phyloP scores from a whole-genome alignment of 345 rosid species.

The Odontarrhena argentea region DNA sequence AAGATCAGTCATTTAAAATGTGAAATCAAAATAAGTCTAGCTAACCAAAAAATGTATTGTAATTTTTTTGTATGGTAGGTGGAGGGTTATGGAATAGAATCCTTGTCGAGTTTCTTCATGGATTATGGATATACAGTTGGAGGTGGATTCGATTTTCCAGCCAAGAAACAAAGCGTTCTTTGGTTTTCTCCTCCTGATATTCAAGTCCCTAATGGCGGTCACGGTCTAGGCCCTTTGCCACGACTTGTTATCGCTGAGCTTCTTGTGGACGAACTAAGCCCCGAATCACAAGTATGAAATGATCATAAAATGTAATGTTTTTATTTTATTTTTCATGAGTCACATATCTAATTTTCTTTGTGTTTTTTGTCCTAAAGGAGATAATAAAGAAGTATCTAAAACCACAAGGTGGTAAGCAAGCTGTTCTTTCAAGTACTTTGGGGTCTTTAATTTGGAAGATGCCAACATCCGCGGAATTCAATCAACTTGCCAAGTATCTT shows the following conservation, averaged over 20 bases:
- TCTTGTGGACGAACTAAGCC: slow-evolving; percentile 74
- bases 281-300: slow-evolving; percentile 60
- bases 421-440: slow-evolving; percentile 73
- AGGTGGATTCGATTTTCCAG: slow-evolving; percentile 71
- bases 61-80: slow-evolving; percentile 43
- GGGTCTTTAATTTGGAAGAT: slow-evolving; percentile 84
- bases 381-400: slow-evolving; percentile 65
- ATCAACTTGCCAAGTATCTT: slow-evolving; percentile 68
- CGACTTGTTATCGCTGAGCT: slow-evolving; percentile 83
- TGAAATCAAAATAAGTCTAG: too few species aligned
- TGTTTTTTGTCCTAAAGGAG: slow-evolving; percentile 64
- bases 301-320: neutral
- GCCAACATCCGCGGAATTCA: slow-evolving; percentile 75
- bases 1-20: too few species aligned
- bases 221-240: slow-evolving; percentile 71
- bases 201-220: slow-evolving; percentile 38
- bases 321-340: neutral
- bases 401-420: slow-evolving; percentile 60
- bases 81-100: slow-evolving; percentile 72
- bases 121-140: slow-evolving; percentile 66
- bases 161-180: slow-evolving; percentile 67
- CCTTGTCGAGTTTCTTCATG: slow-evolving; percentile 70
- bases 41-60: too few species aligned
- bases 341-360: slow-evolving; percentile 2
- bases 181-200: slow-evolving; percentile 75